phyloP scores from a whole-genome alignment of 1,284 basidiomycete species.

The Trichosporon sp. region DNA sequence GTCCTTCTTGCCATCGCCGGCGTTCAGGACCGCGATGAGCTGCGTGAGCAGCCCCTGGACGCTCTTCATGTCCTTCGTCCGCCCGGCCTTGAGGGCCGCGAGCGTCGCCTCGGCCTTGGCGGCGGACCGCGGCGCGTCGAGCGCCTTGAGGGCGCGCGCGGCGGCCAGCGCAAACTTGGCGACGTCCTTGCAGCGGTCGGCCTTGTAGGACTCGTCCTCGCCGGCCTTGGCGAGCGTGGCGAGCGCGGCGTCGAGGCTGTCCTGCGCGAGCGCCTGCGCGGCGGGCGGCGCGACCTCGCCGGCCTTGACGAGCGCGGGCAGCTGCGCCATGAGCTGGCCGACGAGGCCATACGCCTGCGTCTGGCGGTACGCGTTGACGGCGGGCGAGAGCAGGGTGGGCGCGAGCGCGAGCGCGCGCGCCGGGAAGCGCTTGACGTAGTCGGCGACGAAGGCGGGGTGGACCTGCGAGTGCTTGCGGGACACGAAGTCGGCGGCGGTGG shows the following conservation, averaged over 20 bases:
- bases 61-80: constrained; percentile 53
- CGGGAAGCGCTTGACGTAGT: constrained; percentile 69
- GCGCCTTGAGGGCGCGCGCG: constrained; percentile 59
- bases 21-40: constrained; percentile 42
- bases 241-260: constrained; percentile 57
- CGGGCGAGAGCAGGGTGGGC: constrained; percentile 57
- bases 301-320: constrained; percentile 55
- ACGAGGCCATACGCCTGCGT: constrained; percentile 71
- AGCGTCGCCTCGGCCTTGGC: constrained; percentile 33
- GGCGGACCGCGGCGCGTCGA: constrained; percentile 7
- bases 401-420: constrained; percentile 63
- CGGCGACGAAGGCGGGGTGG: constrained; percentile 70
- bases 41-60: constrained; percentile 57
- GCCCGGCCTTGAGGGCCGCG: constrained; percentile 48
- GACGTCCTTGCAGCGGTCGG: constrained; percentile 71
- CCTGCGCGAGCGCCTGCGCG: constrained; percentile 55
- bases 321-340: constrained; percentile 61
- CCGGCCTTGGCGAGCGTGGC: constrained; percentile 56
- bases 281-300: constrained; percentile 44
- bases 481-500: constrained; percentile 71
- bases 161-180: constrained; percentile 67
- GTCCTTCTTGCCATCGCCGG: constrained; percentile 19
- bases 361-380: constrained; percentile 70
- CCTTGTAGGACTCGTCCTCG: constrained; percentile 53
- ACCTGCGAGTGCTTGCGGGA: constrained; percentile 74